phyloP scores from a whole-genome alignment of 345 rosid genomes.

The Bretschneidera sinensis region DNA sequence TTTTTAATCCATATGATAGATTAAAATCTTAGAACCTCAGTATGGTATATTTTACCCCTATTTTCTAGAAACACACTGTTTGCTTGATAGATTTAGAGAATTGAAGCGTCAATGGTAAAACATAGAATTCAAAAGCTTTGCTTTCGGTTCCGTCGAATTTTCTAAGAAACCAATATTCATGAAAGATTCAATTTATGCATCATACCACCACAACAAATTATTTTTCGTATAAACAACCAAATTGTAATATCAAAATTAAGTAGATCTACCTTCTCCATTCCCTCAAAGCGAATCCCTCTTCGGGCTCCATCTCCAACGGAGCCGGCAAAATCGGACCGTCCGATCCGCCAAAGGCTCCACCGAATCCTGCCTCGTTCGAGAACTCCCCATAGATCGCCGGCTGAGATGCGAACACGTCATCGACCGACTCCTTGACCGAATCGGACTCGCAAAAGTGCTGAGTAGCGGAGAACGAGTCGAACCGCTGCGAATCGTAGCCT shows the following conservation, averaged over 20 bases:
- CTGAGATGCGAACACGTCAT: conserved; percentile 34
- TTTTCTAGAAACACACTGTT: too few species aligned
- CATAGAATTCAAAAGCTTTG: not conserved
- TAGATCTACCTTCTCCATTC: conserved; percentile 83
- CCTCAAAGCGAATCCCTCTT: conserved; percentile 57
- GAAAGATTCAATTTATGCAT: too few species aligned
- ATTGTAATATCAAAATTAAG: not conserved
- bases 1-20: not conserved
- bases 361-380: conserved; percentile 32
- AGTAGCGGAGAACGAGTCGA: conserved; percentile 14
- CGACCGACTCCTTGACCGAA: conserved; percentile 24
- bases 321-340: conserved; percentile 60
- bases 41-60: too few species aligned
- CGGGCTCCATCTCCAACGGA: conserved; percentile 48
- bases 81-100: too few species aligned
- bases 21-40: too few species aligned
- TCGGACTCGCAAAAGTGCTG: conserved; percentile 13
- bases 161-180: not conserved
- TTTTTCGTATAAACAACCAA: too few species aligned
- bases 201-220: too few species aligned
- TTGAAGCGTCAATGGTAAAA: too few species aligned
- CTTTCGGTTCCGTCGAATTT: not conserved
- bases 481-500: conserved; percentile 24
- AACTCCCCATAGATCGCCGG: conserved; percentile 28
- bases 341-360: conserved; percentile 34